Evolutionary conservation across 2,329 filamentous ascomycete genomes (phyloP).

Genomic region (Fusarium mangiferae): DNA sequence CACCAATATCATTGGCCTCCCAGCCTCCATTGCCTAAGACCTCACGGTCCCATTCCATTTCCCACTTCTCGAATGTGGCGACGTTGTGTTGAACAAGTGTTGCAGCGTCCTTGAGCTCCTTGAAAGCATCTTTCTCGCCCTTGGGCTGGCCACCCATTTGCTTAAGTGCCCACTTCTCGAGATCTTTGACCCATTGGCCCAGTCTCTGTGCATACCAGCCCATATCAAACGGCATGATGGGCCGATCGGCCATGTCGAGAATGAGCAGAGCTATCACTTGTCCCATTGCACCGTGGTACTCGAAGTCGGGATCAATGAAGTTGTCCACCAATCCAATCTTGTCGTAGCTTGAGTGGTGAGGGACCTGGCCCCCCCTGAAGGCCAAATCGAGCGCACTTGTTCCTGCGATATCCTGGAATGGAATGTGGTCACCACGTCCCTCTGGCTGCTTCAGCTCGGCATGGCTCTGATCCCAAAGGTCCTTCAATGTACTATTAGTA

Average conservation of each 20-base stretch:
- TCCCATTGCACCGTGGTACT: constrained; percentile 81
- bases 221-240: constrained; percentile 85
- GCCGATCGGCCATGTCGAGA: constrained; percentile 83
- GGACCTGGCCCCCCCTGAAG: constrained; percentile 75
- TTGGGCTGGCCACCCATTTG: constrained; percentile 45
- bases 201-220: constrained; percentile 76
- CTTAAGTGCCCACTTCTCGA: constrained; percentile 68
- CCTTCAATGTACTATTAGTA: constrained; percentile 75
- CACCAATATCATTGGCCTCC: constrained; percentile 75
- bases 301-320: constrained; percentile 83
- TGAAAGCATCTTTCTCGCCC: constrained; percentile 36
- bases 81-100: constrained; percentile 62
- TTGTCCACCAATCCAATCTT: constrained; percentile 86
- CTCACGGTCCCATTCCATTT: constrained; percentile 77
- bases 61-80: constrained; percentile 78
- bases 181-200: constrained; percentile 70
- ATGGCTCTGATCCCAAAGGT: constrained; percentile 77
- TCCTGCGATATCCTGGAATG: constrained; percentile 92
- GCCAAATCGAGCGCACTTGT: constrained; percentile 87
- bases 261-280: constrained; percentile 85
- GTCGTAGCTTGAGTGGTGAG: constrained; percentile 88
- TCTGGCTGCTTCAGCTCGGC: constrained; percentile 75
- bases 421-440: constrained; percentile 82
- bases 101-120: constrained; percentile 64
- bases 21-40: constrained; percentile 79